Conservation (phyloP, 2,329 filamentous ascomycete genomes). For the Lachnellula willkommii region DNA sequence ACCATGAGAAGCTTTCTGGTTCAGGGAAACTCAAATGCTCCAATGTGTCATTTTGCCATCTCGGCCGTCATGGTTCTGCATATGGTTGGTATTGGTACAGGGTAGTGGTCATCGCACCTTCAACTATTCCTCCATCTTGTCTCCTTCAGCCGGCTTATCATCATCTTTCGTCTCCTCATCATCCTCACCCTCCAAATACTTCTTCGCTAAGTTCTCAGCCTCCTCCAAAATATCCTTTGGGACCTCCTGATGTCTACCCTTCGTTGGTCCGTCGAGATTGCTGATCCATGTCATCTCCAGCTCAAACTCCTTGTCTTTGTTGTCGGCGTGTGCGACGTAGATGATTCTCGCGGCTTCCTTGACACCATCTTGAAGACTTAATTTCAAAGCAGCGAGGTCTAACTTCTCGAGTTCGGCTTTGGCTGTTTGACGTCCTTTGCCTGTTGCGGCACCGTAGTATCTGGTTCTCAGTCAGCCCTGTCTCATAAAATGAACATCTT, state of each 20-base stretch:
- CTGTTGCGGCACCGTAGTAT: conserved; percentile 95
- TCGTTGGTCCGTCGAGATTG: conserved; percentile 74
- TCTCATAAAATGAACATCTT: too few species aligned
- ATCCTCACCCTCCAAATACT: conserved; percentile 79
- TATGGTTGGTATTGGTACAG: conserved; percentile 28
- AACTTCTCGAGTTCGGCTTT: conserved; percentile 99
- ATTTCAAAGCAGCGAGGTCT: conserved; percentile 69
- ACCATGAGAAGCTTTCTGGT: too few species aligned
- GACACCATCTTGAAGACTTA: conserved; percentile 80
- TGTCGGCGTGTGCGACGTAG: conserved; percentile 95
- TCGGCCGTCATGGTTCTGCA: conserved; percentile 4
- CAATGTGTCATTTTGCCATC: neutral
- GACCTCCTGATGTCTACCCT: conserved; percentile 88
- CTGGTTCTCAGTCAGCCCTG: too few species aligned
- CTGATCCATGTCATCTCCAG: conserved; percentile 99
- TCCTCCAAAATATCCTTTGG: conserved; percentile 86
- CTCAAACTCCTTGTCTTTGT: conserved; percentile 99
- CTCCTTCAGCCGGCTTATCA: conserved; percentile 54
- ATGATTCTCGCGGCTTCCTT: conserved; percentile 97
- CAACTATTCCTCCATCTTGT: conserved; percentile 84
- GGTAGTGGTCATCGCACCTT: conserved; percentile 19
- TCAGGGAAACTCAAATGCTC: too few species aligned
- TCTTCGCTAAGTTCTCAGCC: conserved; percentile 88
- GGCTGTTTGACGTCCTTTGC: conserved; percentile 92
- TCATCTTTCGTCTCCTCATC: conserved; percentile 63